Conservation (phyloP, 805 yeast species). For the Komagataella phaffii region DNA sequence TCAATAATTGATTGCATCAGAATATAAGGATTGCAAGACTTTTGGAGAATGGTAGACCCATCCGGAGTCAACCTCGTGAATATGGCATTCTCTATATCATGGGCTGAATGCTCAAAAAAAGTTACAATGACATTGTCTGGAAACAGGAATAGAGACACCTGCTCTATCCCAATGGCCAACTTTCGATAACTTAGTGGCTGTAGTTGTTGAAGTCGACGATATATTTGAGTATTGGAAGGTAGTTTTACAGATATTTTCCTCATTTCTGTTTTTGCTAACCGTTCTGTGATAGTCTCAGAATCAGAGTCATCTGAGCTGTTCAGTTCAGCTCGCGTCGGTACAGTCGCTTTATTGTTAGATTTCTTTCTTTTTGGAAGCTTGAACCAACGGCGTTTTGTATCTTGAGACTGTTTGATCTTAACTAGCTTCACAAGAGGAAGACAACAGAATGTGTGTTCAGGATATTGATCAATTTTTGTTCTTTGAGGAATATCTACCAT, state of each 20-base stretch:
- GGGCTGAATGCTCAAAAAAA: slow-evolving; percentile 43
- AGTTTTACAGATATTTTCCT: slow-evolving; percentile 21
- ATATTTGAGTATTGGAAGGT: slow-evolving; percentile 9
- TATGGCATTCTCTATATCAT: slow-evolving; percentile 37
- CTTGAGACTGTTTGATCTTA: slow-evolving; percentile 9
- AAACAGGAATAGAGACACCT: slow-evolving; percentile 35
- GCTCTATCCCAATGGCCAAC: slow-evolving; percentile 38
- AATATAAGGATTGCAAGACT: slow-evolving; percentile 36
- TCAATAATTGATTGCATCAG: slow-evolving; percentile 42
- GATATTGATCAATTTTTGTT: slow-evolving; percentile 42
- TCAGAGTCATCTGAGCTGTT: neutral
- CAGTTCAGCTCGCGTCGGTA: neutral
- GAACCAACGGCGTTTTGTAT: neutral
- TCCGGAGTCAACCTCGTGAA: slow-evolving; percentile 27
- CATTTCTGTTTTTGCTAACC: slow-evolving; percentile 13
- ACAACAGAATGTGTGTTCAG: slow-evolving; percentile 37
- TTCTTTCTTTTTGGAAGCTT: neutral
- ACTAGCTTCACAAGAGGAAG: slow-evolving; percentile 37
- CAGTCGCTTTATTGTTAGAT: neutral
- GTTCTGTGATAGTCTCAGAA: slow-evolving; percentile 8
- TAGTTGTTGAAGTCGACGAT: slow-evolving; percentile 21
- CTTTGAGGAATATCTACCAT: slow-evolving; percentile 52
- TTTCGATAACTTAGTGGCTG: slow-evolving; percentile 30
- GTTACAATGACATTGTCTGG: slow-evolving; percentile 33
- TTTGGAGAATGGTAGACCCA: slow-evolving; percentile 32